A percentile compares a stretch with the other conserved stretches of the same genome.
Evolutionary conservation across 1,139 yeast genomes (phyloP).

Genomic region (Pneumocystis oryctolagi): DNA sequence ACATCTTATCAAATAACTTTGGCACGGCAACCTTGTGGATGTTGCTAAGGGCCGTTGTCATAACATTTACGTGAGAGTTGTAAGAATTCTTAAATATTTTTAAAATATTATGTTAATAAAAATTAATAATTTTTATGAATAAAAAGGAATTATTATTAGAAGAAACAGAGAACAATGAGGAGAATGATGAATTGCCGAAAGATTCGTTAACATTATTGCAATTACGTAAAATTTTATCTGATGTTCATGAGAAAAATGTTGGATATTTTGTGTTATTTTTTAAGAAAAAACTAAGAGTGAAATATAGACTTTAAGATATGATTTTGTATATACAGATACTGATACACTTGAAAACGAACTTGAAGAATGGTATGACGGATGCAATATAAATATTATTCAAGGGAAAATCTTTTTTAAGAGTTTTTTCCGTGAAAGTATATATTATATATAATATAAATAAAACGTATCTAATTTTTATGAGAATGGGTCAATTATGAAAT

Average conservation of each 20-base stretch:
- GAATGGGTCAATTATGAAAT: background rate
- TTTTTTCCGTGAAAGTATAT: constrained; percentile 17
- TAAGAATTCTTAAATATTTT: background rate
- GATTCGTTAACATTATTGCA: constrained; percentile 9
- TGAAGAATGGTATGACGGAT: constrained; percentile 26
- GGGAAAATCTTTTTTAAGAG: constrained; percentile 7
- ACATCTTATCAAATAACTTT: background rate
- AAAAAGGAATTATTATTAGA: background rate
- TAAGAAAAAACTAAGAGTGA: background rate
- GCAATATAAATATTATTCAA: constrained; percentile 21
- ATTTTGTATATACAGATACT: constrained; percentile 19
- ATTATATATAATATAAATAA: background rate
- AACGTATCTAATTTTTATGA: background rate
- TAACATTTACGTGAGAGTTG: background rate
- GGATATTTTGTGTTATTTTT: background rate
- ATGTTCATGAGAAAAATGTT: background rate
- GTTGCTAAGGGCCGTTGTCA: no score
- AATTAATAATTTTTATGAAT: background rate
- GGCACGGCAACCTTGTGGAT: no score
- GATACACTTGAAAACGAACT: constrained; percentile 20
- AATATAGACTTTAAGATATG: constrained; percentile 18
- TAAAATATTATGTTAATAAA: background rate
- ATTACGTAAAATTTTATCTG: background rate
- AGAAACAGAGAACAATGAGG: background rate
- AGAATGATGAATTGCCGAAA: background rate